Conservation (phyloP, 179 eudicot species). For the Vitellaria paradoxa region DNA sequence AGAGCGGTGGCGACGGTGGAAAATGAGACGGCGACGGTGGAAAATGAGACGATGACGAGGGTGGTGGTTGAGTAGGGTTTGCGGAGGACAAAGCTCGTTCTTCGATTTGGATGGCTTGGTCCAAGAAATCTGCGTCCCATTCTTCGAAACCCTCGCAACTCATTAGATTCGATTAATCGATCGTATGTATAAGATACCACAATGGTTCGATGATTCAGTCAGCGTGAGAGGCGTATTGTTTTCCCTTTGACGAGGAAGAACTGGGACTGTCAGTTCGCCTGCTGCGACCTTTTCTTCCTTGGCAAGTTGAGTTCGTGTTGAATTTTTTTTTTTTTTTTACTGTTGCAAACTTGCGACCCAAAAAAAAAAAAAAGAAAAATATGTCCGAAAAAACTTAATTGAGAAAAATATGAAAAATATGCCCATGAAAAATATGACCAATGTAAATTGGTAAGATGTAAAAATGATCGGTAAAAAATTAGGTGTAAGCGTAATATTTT, state of each 20-base stretch:
- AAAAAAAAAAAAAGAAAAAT: too few relatives aligned
- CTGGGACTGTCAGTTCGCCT: neutral
- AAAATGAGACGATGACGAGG: slow-evolving; percentile 12
- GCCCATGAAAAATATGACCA: too few relatives aligned
- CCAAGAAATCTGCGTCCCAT: slow-evolving; percentile 45
- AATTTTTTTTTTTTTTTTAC: too few relatives aligned
- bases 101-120: slow-evolving; percentile 36
- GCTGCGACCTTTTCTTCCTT: too few relatives aligned
- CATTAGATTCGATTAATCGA: slow-evolving; percentile 14
- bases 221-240: neutral
- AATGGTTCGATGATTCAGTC: neutral
- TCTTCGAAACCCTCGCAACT: slow-evolving; percentile 38
- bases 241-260: neutral
- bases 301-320: too few relatives aligned
- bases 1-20: slow-evolving; percentile 18
- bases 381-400: too few relatives aligned
- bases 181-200: neutral
- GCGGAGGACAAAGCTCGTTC: slow-evolving; percentile 33
- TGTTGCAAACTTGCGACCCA: too few relatives aligned
- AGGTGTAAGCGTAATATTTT: too few relatives aligned
- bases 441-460: too few relatives aligned
- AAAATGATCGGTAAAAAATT: too few relatives aligned
- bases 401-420: too few relatives aligned
- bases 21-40: slow-evolving; percentile 17
- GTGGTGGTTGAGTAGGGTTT: slow-evolving; percentile 29